Base-by-base conservation (phyloP, 1,284 basidiomycete species). In the Ganoderma boninense region DNA sequence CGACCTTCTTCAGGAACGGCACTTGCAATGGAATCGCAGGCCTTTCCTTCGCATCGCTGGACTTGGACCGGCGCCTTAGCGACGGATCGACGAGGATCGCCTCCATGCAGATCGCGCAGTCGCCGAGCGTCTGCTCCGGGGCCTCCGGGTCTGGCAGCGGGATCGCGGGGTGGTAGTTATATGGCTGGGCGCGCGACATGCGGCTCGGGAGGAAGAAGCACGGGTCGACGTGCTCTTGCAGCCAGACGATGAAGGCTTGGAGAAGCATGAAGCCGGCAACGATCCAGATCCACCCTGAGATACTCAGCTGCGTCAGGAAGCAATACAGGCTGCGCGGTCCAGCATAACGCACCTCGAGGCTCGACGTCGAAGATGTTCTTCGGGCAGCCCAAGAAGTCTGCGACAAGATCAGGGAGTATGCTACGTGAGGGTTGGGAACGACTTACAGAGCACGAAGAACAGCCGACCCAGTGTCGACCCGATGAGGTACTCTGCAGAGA, bases 31-130 rank as follows among this genome's bases (percentile, higher is more conserved):
- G 66, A n/a, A 68, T 54, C 1, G 61, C 73, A 23, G 80, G 79
- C 10, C 76, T 70, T 72, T 83, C 79, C 66, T 78, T 77, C 65
- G 64, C 68, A 74, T 73, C 75, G 74, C 75, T 81, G 56, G 72
- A 73, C 62, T 72, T 71, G 42, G 71, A 69, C 32, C 74, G 67
- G 23, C 69, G 71, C 38, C 80, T 67, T 77, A 84, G 69, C 79
- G 79, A 8, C 79, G 80, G 80, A 64, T 90, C 88, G n/a, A 90
- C 81, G 54, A 88, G 78, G 71, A 97, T 96, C 10, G 90, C 87
- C 71, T 97, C 95, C 94, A 97, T 96, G 79, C 95, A 97, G 71
- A 97, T 97, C 4, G 93, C 90, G 76, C 95, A 97, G 76, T 96
- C 94, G 6, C 92, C 94, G 20, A 96, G 84, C 13, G 90, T 88